Base-by-base conservation (phyloP, 148 eudicot genomes). In the Euryodendron excelsum region DNA sequence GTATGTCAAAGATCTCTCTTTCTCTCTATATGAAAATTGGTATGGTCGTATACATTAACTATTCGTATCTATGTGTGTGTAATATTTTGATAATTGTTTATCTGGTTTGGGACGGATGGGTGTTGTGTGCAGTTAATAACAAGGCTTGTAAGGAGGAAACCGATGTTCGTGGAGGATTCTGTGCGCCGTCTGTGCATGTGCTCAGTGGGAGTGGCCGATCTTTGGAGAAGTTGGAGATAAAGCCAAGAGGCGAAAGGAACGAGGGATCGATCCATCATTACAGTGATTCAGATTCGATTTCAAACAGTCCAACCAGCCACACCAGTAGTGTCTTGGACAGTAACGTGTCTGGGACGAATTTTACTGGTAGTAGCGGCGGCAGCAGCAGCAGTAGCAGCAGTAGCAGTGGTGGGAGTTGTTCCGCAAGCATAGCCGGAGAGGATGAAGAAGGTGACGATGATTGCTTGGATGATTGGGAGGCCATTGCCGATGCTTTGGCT, bases 381-480 rank as follows among this genome's bases (percentile, higher is more conserved):
- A 74, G 89, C 7, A 39, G 44, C 12, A 48, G 52, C 23, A n/a
- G 72, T 59, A 83, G 90, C 52, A 77, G 72, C 72, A 78, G 89
- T 76, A 84, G 91, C 64, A 89, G 85, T 75, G 86, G 86, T 30
- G 89, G 94, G 3, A 83, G 87, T 80, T 89, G 78, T 77, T 91
- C 91, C 0, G 92, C 91, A 30, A 87, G 90, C 68, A 75, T 88
- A 53, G 81, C 86, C 0, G 95, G 88, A 53, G 97, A 91, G 55
- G 97, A 92, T 72, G 98, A 90, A 79, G 92, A 88, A 18, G 85
- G 72, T 8, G 91, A 90, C 56, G 93, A 89, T 85, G 95, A 72
- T 20, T 90, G 95, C 84, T 86, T 92, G 87, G 97, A 92, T 83
- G 98, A 94, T 82, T 94, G 98, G 98, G 97, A 94, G 82, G 91